Conservation (phyloP, 2,329 filamentous ascomycete genomes). For the Penicillium sclerotigenum region DNA sequence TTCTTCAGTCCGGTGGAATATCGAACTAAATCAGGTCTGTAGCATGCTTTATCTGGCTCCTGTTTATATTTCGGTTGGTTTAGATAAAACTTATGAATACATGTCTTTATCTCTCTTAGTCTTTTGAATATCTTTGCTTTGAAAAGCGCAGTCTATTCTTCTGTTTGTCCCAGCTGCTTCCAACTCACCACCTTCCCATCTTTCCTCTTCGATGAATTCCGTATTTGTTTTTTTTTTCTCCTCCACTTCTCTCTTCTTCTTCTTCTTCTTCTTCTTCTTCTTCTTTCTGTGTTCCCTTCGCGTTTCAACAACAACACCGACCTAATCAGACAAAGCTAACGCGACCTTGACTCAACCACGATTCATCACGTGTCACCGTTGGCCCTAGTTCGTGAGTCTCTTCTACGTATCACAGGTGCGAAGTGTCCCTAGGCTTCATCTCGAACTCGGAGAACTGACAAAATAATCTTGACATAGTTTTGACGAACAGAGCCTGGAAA, state of each 20-base stretch:
- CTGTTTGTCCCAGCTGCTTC: not conserved
- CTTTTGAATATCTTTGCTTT: not conserved
- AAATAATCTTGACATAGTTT: not conserved
- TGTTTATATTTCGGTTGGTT: not conserved
- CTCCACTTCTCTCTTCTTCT: not conserved
- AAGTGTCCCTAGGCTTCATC: not conserved
- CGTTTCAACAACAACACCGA: not conserved
- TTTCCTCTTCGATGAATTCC: not conserved
- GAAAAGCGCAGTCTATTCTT: not conserved
- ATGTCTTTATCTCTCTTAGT: not conserved
- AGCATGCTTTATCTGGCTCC: not conserved
- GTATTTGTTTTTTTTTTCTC: not conserved
- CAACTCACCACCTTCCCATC: not conserved
- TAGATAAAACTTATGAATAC: not conserved
- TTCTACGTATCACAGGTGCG: not conserved
- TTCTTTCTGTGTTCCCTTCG: not conserved
- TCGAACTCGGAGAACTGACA: not conserved
- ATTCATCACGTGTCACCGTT: not conserved
- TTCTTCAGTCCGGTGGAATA: not conserved
- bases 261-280: not conserved
- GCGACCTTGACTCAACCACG: not conserved
- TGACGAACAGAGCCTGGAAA: not conserved
- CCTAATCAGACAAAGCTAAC: not conserved
- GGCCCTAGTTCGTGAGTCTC: slow-evolving; percentile 1
- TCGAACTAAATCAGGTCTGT: not conserved